phyloP scores from a whole-genome alignment of 2,329 filamentous ascomycete genomes.

The Chaetoscypha palmicola region DNA sequence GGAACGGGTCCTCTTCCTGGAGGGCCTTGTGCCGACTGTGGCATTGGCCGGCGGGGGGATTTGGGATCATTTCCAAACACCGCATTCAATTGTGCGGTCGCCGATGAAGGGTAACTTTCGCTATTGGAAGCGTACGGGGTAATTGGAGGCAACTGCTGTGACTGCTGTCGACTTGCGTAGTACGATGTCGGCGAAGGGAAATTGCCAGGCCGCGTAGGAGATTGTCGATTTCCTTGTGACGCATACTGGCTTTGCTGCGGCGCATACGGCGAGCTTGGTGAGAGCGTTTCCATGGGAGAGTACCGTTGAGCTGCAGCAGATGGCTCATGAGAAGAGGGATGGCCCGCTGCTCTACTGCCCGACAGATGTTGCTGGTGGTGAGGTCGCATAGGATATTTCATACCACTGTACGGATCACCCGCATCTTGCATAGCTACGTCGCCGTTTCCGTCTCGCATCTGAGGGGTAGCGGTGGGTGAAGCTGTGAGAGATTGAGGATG shows the following conservation, averaged over 20 bases:
- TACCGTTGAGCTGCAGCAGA: slow-evolving; percentile 85
- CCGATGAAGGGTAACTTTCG: slow-evolving; percentile 65
- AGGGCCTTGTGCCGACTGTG: slow-evolving; percentile 38
- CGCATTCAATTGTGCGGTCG: slow-evolving; percentile 64
- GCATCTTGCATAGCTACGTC: slow-evolving; percentile 84
- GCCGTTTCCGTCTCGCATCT: slow-evolving; percentile 63
- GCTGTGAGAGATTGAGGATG: slow-evolving; percentile 47
- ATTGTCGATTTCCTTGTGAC: slow-evolving; percentile 57
- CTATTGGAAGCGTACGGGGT: slow-evolving; percentile 60
- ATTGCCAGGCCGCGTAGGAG: slow-evolving; percentile 64
- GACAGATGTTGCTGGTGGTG: slow-evolving; percentile 67
- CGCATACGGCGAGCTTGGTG: slow-evolving; percentile 70
- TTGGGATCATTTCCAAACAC: slow-evolving; percentile 52
- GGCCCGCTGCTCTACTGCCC: slow-evolving; percentile 46
- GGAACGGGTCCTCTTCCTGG: slow-evolving; percentile 65
- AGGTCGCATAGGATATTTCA: slow-evolving; percentile 78
- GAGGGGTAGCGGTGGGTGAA: slow-evolving; percentile 51
- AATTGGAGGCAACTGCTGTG: slow-evolving; percentile 68
- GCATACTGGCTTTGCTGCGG: slow-evolving; percentile 44
- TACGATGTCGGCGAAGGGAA: slow-evolving; percentile 54
- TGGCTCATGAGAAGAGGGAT: slow-evolving; percentile 66
- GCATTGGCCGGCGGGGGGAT: slow-evolving; percentile 48
- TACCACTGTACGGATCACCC: slow-evolving; percentile 72
- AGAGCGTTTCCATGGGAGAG: slow-evolving; percentile 88
- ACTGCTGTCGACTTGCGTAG: slow-evolving; percentile 39